A percentile compares a stretch with the other conserved stretches of the same genome.
These are phyloP conservation scores for Russula compacta DNA, from an alignment of 768 basidiomycete species.

Conservation along the genomic window DNA sequence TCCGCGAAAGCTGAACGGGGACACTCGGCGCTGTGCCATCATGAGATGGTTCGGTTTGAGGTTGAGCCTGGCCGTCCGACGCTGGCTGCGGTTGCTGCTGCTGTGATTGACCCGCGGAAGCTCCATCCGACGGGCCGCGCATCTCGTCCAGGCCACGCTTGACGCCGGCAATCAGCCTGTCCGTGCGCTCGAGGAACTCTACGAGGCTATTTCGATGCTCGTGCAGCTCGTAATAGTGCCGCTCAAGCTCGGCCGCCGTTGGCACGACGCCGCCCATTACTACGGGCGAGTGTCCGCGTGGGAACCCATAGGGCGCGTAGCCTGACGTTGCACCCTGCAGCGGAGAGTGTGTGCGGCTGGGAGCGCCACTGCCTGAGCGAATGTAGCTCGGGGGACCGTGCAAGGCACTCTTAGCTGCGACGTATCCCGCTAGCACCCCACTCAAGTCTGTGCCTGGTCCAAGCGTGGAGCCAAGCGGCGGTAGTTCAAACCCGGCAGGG, in stretches of 20 bases:
- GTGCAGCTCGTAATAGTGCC: conserved; percentile 57
- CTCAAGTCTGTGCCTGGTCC: conserved; percentile 24
- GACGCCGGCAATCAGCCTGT: conserved; percentile 60
- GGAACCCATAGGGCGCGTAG: conserved; percentile 27
- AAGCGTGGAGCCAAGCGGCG: conserved; percentile 38
- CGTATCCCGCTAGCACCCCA: conserved; percentile 8
- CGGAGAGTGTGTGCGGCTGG: conserved; percentile 68
- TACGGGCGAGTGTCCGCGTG: conserved; percentile 44
- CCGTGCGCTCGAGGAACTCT: conserved; percentile 69
- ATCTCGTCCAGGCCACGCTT: conserved; percentile 73
- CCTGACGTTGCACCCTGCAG: conserved; percentile 35
- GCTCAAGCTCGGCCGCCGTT: conserved; percentile 53
- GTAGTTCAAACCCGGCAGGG: conserved; percentile 49
- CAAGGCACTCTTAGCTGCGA: conserved; percentile 7
- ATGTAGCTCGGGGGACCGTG: conserved; percentile 46
- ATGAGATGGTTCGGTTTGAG: conserved; percentile 12
- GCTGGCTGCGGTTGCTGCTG: background rate
- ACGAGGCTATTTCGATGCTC: conserved; percentile 57
- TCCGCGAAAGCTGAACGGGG: conserved; percentile 23
- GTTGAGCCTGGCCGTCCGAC: background rate
- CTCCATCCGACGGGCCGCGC: conserved; percentile 31
- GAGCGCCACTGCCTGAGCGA: conserved; percentile 51
- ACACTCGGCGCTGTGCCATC: conserved; percentile 19
- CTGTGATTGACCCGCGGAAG: background rate
- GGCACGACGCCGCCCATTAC: conserved; percentile 28